Evolutionary conservation across 805 yeast species (phyloP).

Genomic region (Lachancea sp.): DNA sequence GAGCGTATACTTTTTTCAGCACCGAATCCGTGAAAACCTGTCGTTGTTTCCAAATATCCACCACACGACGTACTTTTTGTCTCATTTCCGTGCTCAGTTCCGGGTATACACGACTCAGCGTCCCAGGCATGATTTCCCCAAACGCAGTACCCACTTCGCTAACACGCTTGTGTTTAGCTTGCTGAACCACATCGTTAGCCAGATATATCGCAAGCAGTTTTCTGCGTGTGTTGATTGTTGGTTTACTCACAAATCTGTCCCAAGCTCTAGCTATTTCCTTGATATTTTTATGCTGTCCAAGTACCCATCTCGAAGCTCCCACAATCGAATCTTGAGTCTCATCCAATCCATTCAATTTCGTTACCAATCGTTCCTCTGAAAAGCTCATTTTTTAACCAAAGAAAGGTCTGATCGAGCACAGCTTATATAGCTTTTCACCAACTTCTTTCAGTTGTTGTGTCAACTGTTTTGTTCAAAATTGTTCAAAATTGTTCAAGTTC

Average conservation of each 20-base stretch:
- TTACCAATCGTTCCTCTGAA: slow-evolving; percentile 24
- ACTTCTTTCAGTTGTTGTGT: no score
- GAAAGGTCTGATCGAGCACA: no score
- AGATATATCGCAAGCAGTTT: slow-evolving; percentile 28
- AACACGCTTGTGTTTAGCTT: slow-evolving; percentile 28
- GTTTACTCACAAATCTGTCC: slow-evolving; percentile 22
- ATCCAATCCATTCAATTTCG: slow-evolving; percentile 23
- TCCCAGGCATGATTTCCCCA: slow-evolving; percentile 28
- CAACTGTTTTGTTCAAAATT: no score
- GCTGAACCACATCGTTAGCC: slow-evolving; percentile 32
- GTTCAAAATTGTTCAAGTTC: no score
- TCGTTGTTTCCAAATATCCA: slow-evolving; percentile 62
- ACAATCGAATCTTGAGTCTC: slow-evolving; percentile 33
- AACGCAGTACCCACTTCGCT: slow-evolving; percentile 26
- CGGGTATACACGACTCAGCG: slow-evolving; percentile 33
- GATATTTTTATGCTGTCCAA: slow-evolving; percentile 25
- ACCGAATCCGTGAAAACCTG: slow-evolving; percentile 39
- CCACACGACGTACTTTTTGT: slow-evolving; percentile 50
- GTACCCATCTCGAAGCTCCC: slow-evolving; percentile 30
- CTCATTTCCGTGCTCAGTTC: slow-evolving; percentile 38
- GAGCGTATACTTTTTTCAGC: slow-evolving; percentile 26
- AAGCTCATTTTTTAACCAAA: slow-evolving; percentile 20
- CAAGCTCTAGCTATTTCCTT: slow-evolving; percentile 23
- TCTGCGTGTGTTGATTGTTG: slow-evolving; percentile 25
- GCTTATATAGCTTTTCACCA: no score